Base-by-base conservation (phyloP, 2,329 filamentous ascomycete genomes). In the Sphaerulina populicola region DNA sequence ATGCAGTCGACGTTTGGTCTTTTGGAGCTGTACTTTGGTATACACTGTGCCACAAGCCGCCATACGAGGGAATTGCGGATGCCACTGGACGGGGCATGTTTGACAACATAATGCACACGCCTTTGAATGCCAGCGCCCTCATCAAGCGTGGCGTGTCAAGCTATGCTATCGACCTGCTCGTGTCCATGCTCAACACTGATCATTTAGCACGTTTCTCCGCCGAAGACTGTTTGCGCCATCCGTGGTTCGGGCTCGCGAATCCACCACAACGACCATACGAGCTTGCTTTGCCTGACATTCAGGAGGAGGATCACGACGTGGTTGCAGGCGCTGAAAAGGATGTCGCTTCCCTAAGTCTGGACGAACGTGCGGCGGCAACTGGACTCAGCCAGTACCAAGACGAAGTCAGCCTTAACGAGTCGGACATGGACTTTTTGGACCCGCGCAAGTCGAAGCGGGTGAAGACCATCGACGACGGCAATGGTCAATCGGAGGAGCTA, bases 1-100 rank as follows among this genome's bases (percentile, higher is more conserved):
- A 94, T 55, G 88, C 89, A 1, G 87, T 97, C 30, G 93, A 98
- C 65, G 86, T 96, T 56, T 98, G 93, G 91, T 97, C 93, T 0
- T 80, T 95, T 42, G 93, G 88, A 12, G 93, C 90, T 11, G 93
- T 98, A 1, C 71, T 97, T 5, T 98, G 89, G 71, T 93, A 86
- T 63, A 76, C 88, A 6, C 74, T 98, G n/a, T 89, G 85, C 4
- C 81, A 80, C 9, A 77, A 77, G 29, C 86, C 91, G 27, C 91
- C 93, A 0, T 97, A 88, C 66, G 84, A 84, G 27, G 89, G 86
- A 12, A 81, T 82, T 56, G 81, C 79, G 27, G 87, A 88, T 59
- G 81, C 85, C 45, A 83, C 81, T 57, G 86, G 91, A 55, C 82
- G 82, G 3, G 85, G 87, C 60, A 83, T 97, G 69, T 78, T 95